A percentile compares a stretch with the other conserved stretches of the same genome.
phyloP scores from a whole-genome alignment of 805 yeast species.

The Pichia scutulata region DNA sequence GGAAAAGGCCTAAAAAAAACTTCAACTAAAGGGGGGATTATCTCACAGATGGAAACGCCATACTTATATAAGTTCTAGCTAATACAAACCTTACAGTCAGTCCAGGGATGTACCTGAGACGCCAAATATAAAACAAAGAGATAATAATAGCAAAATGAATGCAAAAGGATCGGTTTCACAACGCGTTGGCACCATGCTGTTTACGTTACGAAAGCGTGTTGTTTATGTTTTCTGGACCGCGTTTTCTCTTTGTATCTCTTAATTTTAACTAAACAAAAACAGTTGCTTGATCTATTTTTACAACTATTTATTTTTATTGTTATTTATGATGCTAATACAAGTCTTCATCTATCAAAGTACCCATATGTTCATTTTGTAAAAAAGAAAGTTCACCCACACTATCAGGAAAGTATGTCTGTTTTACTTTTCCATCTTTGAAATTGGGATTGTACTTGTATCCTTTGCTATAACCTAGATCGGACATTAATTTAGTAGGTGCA shows the following conservation, averaged over 20 bases:
- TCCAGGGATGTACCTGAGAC: neutral
- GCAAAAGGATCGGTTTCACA: neutral
- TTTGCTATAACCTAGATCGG: conserved; percentile 76
- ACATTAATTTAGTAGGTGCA: conserved; percentile 91
- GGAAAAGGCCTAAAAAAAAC: neutral
- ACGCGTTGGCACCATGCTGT: neutral
- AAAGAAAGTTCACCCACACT: conserved; percentile 43
- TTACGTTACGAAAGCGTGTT: neutral
- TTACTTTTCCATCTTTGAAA: conserved; percentile 60
- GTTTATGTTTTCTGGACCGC: neutral
- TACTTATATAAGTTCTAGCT: neutral
- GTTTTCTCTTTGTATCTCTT: neutral
- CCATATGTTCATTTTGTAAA: conserved; percentile 51
- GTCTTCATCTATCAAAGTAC: conserved; percentile 39
- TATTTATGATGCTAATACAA: conserved; percentile 11
- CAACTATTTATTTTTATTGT: too few species aligned
- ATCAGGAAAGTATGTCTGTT: conserved; percentile 70
- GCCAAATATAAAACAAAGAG: neutral
- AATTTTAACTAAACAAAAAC: too few species aligned
- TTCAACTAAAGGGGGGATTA: neutral
- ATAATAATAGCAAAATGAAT: neutral
- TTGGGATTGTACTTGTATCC: conserved; percentile 87
- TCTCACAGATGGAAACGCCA: neutral
- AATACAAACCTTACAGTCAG: neutral
- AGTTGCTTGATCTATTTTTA: neutral